Base-by-base conservation (phyloP, 768 basidiomycete species). In the Naematelia aurantialba region DNA sequence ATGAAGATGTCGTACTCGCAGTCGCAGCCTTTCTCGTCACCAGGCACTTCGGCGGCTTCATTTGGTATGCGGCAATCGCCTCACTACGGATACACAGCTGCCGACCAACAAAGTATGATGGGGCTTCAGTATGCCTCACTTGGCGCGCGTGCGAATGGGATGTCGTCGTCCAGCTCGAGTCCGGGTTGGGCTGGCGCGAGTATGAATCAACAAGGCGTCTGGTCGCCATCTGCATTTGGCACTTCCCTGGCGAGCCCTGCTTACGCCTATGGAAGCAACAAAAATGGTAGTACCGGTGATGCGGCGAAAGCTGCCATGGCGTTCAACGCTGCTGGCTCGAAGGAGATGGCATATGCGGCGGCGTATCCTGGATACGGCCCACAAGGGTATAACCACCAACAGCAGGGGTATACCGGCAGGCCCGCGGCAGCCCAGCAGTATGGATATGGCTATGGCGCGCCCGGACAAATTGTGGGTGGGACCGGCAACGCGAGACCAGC, bases 191-290 rank as follows among this genome's bases (percentile, higher is more conserved):
- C 46, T 8, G 25, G 25, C 19, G 46, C 19, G 21, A 21, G n/a
- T 19, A 47, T 26, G n/a, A 21, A 21, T 47, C 46, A 47, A 47
- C 46, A 19, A 47, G 46, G 46, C 25, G 56, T 67, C 4, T 71
- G 69, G 69, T 71, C 69, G 2, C 60, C 66, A 29, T 56, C 67
- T 2, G 65, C 69, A 3, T 71, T 71, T 42, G 67, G 66, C 13
- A 48, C 69, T 4, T 63, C 68, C 17, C 59, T 66, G 68, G 47
- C 68, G 26, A 49, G 59, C 3, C 48, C 65, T 1, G 64, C 62
- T 2, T 71, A 71, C 44, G 69, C 60, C 3, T 71, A 68, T 44
- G 50, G 26, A 5, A 30, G 39, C 19, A 53, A 31, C 4, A 30
- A 45, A 12, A 22, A 24, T 2, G 62, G n/a, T n/a, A n/a, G n/a